These are phyloP conservation scores for Salvia miltiorrhiza DNA, from an alignment of 257 asterid genomes.

Conservation along the genomic window DNA sequence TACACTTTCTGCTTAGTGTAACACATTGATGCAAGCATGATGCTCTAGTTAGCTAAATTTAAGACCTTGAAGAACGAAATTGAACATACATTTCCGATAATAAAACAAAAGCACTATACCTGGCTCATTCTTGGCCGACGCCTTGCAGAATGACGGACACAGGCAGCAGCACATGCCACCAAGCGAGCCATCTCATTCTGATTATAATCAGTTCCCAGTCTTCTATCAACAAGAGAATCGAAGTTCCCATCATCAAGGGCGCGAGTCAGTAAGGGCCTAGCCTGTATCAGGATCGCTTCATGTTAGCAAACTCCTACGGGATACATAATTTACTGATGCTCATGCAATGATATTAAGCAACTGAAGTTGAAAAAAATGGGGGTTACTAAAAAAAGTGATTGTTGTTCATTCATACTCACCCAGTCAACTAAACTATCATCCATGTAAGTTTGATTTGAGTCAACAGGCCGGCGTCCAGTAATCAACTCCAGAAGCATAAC, in stretches of 20 bases:
- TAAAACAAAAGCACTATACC: constrained; percentile 31
- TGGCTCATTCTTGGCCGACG: constrained; percentile 91
- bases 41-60: too few species aligned
- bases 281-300: constrained; percentile 42
- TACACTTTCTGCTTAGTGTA: too few species aligned
- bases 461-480: constrained; percentile 88
- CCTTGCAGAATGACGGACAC: constrained; percentile 85
- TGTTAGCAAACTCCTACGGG: neutral
- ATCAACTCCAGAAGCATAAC: constrained; percentile 89
- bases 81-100: neutral
- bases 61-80: too few species aligned
- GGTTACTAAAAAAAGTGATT: neutral
- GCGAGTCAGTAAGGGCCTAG: constrained; percentile 70
- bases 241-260: constrained; percentile 71
- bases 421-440: constrained; percentile 93
- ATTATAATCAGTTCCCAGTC: constrained; percentile 40
- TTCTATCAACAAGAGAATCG: constrained; percentile 52
- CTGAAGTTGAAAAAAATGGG: neutral
- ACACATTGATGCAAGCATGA: too few species aligned
- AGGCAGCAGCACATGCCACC: constrained; percentile 87
- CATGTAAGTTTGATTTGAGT: constrained; percentile 45
- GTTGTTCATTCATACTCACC: constrained; percentile 43
- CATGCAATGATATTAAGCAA: neutral
- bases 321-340: neutral
- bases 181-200: constrained; percentile 68